Conservation (phyloP, 73 alveolate genomes). For the Paramecium primaurelia region DNA sequence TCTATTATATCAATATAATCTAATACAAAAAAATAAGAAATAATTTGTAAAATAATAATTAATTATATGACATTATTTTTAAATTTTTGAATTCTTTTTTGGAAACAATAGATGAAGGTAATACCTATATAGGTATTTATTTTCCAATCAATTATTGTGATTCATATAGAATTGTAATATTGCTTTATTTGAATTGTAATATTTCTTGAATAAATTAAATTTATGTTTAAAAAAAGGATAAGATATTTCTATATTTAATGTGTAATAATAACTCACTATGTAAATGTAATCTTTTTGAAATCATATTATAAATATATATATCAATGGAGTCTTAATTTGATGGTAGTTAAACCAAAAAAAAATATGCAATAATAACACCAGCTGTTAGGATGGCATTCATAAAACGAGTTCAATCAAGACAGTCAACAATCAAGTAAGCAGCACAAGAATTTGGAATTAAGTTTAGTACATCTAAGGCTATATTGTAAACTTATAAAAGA, state of each 20-base stretch:
- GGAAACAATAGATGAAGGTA: neutral
- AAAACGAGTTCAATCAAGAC: constrained; percentile 35
- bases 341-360: constrained; percentile 18
- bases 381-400: constrained; percentile 52
- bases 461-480: constrained; percentile 62
- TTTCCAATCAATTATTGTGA: neutral
- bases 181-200: neutral
- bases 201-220: neutral
- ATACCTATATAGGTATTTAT: neutral
- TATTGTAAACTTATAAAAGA: constrained; percentile 32
- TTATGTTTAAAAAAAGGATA: neutral
- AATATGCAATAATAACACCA: constrained; percentile 48
- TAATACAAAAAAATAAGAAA: too few species aligned
- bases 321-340: neutral
- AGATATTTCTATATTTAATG: neutral
- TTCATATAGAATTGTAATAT: neutral
- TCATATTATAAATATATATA: neutral
- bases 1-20: neutral
- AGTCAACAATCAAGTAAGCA: constrained; percentile 55
- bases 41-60: too few species aligned
- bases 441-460: constrained; percentile 59
- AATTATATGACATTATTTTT: too few species aligned
- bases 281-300: neutral
- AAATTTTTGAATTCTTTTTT: neutral
- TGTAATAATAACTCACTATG: neutral